Percentiles rank a stretch among this genome's conserved stretches.
Conservation (phyloP, 352 stramenopile species). For the Globisporangium polare region DNA sequence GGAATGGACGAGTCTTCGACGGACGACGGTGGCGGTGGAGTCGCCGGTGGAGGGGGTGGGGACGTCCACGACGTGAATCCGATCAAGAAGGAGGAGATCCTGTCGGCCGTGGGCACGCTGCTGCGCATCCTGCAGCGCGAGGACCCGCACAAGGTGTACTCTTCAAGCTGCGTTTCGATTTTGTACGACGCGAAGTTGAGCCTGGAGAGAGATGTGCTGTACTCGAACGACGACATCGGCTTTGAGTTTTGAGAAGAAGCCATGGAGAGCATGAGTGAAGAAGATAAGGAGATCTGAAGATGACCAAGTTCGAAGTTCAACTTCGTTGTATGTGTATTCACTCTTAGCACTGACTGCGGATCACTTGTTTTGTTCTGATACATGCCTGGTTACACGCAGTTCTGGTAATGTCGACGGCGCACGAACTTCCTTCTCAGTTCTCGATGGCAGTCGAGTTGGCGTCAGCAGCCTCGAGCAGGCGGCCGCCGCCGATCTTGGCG, state of each 20-base stretch:
- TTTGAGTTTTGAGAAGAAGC: slow-evolving; percentile 40
- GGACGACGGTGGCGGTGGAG: slow-evolving; percentile 18
- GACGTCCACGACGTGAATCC: slow-evolving; percentile 82
- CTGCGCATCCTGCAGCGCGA: slow-evolving; percentile 68
- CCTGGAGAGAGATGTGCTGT: slow-evolving; percentile 75
- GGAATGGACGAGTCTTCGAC: slow-evolving; percentile 25
- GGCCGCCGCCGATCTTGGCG: too few species aligned
- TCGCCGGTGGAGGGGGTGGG: slow-evolving; percentile 20
- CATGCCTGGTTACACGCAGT: too few species aligned
- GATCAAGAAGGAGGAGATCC: slow-evolving; percentile 76
- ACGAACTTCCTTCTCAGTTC: too few species aligned
- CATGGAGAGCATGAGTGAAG: neutral
- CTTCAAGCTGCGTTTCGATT: slow-evolving; percentile 64
- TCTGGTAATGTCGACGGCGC: too few species aligned
- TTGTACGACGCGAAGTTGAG: slow-evolving; percentile 83
- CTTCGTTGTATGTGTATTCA: too few species aligned
- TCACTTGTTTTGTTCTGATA: too few species aligned
- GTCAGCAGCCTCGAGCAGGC: too few species aligned
- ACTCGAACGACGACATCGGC: slow-evolving; percentile 73
- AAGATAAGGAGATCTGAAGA: neutral
- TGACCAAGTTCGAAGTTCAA: too few species aligned
- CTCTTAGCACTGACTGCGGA: too few species aligned
- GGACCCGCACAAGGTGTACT: slow-evolving; percentile 56
- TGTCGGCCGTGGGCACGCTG: slow-evolving; percentile 70
- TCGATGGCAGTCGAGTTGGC: too few species aligned